phyloP scores from a whole-genome alignment of 345 rosid genomes.

The Conringia planisiliqua region DNA sequence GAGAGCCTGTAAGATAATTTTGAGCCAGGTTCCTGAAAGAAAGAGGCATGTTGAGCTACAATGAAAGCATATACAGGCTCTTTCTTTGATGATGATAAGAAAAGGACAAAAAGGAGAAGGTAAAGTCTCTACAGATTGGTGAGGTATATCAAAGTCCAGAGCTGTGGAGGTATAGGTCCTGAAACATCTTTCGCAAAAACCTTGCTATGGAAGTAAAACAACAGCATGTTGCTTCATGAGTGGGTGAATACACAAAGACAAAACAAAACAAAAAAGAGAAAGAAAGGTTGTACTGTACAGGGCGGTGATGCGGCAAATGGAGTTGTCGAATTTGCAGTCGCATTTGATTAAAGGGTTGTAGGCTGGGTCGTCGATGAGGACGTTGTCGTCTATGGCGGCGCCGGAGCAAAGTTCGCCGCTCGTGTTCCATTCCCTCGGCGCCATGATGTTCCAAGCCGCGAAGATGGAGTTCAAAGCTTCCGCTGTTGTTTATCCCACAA shows the following conservation, averaged over 20 bases:
- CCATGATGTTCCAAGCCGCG: constrained; percentile 2
- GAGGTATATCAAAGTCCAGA: too few relatives aligned
- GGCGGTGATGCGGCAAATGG: constrained; percentile 32
- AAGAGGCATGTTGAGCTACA: neutral
- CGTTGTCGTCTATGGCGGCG: constrained; percentile 22
- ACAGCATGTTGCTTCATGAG: neutral
- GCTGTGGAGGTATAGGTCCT: constrained; percentile 4
- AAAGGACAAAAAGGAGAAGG: too few relatives aligned
- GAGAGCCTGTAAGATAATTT: constrained; percentile 26
- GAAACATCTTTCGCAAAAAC: constrained; percentile 6
- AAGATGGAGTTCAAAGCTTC: constrained; percentile 25
- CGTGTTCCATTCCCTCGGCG: constrained; percentile 38
- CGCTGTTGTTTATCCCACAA: constrained; percentile 8
- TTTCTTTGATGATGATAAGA: too few relatives aligned
- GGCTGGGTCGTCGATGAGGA: neutral
- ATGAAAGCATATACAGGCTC: too few relatives aligned
- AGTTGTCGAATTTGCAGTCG: constrained; percentile 33
- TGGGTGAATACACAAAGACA: neutral
- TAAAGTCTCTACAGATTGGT: too few relatives aligned
- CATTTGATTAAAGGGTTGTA: constrained; percentile 56
- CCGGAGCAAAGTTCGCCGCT: constrained; percentile 58
- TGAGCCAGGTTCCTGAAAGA: constrained; percentile 31
- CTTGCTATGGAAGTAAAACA: constrained; percentile 28
- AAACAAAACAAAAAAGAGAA: neutral
- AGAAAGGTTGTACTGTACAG: constrained; percentile 2